Conservation (phyloP, 257 asterid genomes). For the Coffea eugenioides region DNA sequence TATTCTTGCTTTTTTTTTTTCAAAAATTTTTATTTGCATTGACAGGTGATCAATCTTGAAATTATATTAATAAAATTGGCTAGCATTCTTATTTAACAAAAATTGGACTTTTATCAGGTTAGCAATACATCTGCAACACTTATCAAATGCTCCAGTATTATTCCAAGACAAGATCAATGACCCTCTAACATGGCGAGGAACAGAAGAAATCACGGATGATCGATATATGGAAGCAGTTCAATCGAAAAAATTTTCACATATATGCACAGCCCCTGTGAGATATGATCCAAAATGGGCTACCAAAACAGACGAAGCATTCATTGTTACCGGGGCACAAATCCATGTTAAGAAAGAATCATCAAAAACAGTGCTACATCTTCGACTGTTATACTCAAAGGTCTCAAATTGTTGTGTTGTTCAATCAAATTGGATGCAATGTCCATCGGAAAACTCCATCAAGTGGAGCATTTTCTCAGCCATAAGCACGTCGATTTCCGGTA, state of each 20-base stretch:
- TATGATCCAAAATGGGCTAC: conserved; percentile 55
- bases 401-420: conserved; percentile 46
- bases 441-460: conserved; percentile 39
- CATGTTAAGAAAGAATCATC: conserved; percentile 42
- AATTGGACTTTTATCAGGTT: conserved; percentile 33
- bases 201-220: conserved; percentile 46
- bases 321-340: conserved; percentile 88
- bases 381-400: conserved; percentile 49
- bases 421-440: conserved; percentile 64
- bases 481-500: conserved; percentile 42
- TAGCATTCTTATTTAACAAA: background rate
- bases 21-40: too few species aligned
- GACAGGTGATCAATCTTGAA: background rate
- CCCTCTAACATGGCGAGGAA: conserved; percentile 46
- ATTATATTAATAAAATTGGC: background rate
- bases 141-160: conserved; percentile 53
- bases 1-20: too few species aligned
- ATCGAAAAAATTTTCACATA: conserved; percentile 74
- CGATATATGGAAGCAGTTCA: conserved; percentile 63
- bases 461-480: conserved; percentile 61
- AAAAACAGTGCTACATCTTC: conserved; percentile 55
- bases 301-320: conserved; percentile 37
- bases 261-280: conserved; percentile 73
- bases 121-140: conserved; percentile 76
- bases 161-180: conserved; percentile 35